Evolutionary conservation across 352 stramenopile species (phyloP).

Genomic region (Blastocystis sp.): DNA sequence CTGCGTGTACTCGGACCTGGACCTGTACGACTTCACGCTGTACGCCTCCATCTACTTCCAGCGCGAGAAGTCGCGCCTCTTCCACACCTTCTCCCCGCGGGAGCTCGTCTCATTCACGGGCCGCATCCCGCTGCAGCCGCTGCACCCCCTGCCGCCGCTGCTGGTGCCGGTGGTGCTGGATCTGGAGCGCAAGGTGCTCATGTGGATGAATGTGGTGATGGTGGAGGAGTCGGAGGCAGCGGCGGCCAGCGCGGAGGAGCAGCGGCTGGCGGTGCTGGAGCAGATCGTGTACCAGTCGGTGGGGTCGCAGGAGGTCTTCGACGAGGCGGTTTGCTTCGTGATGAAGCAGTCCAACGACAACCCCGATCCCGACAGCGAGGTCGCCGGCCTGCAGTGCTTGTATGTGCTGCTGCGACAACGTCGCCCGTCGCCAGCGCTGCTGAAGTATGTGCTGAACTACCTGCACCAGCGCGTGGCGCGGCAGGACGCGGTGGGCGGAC

Average conservation of each 20-base stretch:
- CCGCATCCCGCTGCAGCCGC: slow-evolving; percentile 24
- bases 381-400: slow-evolving; percentile 13
- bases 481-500: not conserved
- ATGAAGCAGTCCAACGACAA: slow-evolving; percentile 54
- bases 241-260: not conserved
- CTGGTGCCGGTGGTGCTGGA: slow-evolving; percentile 27
- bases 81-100: slow-evolving; percentile 27
- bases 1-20: slow-evolving; percentile 28
- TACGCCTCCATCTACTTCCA: slow-evolving; percentile 66
- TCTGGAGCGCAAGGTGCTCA: slow-evolving; percentile 39
- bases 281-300: slow-evolving; percentile 21
- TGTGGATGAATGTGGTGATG: slow-evolving; percentile 43
- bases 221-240: not conserved
- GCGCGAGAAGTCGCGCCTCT: slow-evolving; percentile 50
- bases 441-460: slow-evolving; percentile 54
- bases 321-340: slow-evolving; percentile 52
- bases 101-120: slow-evolving; percentile 38
- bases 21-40: slow-evolving; percentile 15
- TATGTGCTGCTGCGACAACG: slow-evolving; percentile 30
- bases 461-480: not conserved
- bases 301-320: slow-evolving; percentile 22
- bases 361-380: not conserved
- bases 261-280: slow-evolving; percentile 5
- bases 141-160: not conserved
- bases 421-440: not conserved